These are phyloP conservation scores for Periconia sp. DNA, from an alignment of 2,329 filamentous ascomycete species.

Conservation along the genomic window DNA sequence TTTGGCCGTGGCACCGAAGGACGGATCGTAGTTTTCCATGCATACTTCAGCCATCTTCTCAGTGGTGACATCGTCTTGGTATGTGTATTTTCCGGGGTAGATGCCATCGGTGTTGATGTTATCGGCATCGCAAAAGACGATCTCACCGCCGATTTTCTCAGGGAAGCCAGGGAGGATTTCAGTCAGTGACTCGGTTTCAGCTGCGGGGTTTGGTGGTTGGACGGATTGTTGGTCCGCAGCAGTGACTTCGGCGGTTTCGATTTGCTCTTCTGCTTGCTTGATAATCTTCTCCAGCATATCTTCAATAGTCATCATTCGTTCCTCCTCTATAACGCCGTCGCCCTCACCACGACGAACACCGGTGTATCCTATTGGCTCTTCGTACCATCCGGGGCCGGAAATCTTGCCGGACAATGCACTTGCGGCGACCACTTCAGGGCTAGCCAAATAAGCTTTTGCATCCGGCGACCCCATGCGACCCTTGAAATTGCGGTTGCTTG, in stretches of 20 bases:
- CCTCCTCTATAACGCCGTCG: conserved; percentile 64
- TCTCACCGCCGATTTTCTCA: conserved; percentile 78
- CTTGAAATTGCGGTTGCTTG: conserved; percentile 87
- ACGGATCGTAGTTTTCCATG: conserved; percentile 90
- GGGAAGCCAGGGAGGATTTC: conserved; percentile 86
- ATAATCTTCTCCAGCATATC: conserved; percentile 73
- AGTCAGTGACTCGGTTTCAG: conserved; percentile 50
- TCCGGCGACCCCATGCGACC: conserved; percentile 82
- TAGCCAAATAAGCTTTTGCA: conserved; percentile 82
- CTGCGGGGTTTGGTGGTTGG: conserved; percentile 32
- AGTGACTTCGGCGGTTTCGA: conserved; percentile 49
- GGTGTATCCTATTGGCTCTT: conserved; percentile 67
- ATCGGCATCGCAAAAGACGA: conserved; percentile 81
- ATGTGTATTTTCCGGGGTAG: conserved; percentile 90
- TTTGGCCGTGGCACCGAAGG: conserved; percentile 66
- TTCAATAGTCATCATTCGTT: conserved; percentile 67
- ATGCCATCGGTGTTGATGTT: conserved; percentile 93
- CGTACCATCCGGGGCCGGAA: conserved; percentile 75
- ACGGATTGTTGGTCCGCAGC: conserved; percentile 35
- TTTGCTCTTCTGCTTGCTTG: conserved; percentile 65
- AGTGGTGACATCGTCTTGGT: conserved; percentile 77
- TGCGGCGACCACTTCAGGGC: conserved; percentile 88
- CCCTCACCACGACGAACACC: conserved; percentile 73
- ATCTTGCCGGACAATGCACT: conserved; percentile 77
- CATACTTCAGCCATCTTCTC: conserved; percentile 86